phyloP scores from a whole-genome alignment of 2,329 filamentous ascomycete genomes.

The Phialophora macrospora region DNA sequence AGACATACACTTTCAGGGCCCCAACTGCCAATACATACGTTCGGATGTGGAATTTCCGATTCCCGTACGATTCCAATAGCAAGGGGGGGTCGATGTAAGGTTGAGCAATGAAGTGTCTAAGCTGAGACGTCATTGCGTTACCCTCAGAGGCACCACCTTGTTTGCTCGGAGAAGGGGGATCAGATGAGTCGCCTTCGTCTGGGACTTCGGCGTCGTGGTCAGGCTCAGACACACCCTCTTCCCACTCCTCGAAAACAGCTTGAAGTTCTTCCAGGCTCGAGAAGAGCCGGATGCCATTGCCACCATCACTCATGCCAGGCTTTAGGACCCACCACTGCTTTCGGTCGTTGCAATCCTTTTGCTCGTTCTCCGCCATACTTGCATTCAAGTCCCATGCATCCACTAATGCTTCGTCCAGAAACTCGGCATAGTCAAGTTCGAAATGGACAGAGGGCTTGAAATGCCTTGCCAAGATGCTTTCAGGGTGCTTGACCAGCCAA shows the following conservation, averaged over 20 bases:
- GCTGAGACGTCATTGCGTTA: slow-evolving; percentile 78
- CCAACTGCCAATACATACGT: slow-evolving; percentile 86
- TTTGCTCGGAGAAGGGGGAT: slow-evolving; percentile 41
- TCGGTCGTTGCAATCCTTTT: slow-evolving; percentile 44
- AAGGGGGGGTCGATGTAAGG: slow-evolving; percentile 91
- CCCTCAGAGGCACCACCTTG: slow-evolving; percentile 49
- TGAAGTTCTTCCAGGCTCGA: slow-evolving; percentile 82
- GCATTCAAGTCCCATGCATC: slow-evolving; percentile 87
- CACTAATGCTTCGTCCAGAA: slow-evolving; percentile 87
- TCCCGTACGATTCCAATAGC: slow-evolving; percentile 65
- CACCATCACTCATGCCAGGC: slow-evolving; percentile 94
- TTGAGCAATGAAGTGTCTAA: slow-evolving; percentile 94
- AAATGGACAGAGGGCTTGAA: slow-evolving; percentile 82
- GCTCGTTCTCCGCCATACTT: slow-evolving; percentile 72
- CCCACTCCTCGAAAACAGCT: slow-evolving; percentile 89
- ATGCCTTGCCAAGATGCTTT: slow-evolving; percentile 69
- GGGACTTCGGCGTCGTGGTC: slow-evolving; percentile 64
- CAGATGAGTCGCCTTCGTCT: slow-evolving; percentile 39
- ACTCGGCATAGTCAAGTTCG: slow-evolving; percentile 95
- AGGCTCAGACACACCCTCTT: slow-evolving; percentile 69
- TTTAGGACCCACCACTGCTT: slow-evolving; percentile 98
- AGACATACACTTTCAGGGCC: slow-evolving; percentile 80
- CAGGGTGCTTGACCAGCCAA: slow-evolving; percentile 83
- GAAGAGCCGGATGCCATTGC: slow-evolving; percentile 90
- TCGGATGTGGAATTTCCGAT: slow-evolving; percentile 91